These are phyloP conservation scores for Farysia itapuensis DNA, from an alignment of 1,284 basidiomycete genomes.

Conservation along the genomic window DNA sequence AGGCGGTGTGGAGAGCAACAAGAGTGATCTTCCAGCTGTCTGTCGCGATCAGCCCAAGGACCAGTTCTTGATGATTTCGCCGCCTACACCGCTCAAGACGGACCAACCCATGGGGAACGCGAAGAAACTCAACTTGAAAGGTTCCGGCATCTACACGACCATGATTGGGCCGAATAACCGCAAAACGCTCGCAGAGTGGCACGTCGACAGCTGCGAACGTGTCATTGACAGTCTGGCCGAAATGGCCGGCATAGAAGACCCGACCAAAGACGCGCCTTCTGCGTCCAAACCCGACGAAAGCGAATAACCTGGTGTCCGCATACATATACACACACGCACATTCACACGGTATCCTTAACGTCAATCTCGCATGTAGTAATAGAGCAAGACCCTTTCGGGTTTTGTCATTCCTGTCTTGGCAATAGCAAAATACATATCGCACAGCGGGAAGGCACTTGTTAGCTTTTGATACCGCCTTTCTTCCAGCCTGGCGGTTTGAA, in stretches of 20 bases:
- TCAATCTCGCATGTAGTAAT: too few species aligned
- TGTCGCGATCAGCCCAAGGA: conserved; percentile 2
- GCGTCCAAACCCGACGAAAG: too few species aligned
- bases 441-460: too few species aligned
- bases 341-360: too few species aligned
- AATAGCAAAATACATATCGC: too few species aligned
- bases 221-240: conserved; percentile 50
- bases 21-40: conserved; percentile 2
- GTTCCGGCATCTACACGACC: conserved; percentile 48
- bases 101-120: conserved; percentile 20
- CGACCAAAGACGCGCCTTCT: conserved; percentile 11
- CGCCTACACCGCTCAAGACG: conserved; percentile 38
- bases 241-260: conserved; percentile 39
- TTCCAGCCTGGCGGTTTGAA: conserved; percentile 10
- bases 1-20: neutral
- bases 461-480: conserved; percentile 13
- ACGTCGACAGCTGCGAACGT: conserved; percentile 44
- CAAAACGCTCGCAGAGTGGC: conserved; percentile 57
- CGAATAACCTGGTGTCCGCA: too few species aligned
- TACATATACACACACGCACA: too few species aligned
- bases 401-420: too few species aligned
- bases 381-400: too few species aligned
- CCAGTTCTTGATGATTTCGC: conserved; percentile 28
- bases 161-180: conserved; percentile 52
- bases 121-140: conserved; percentile 38